These are phyloP conservation scores for Penicillium samsonianum DNA, from an alignment of 495 filamentous ascomycete genomes.

Conservation along the genomic window DNA sequence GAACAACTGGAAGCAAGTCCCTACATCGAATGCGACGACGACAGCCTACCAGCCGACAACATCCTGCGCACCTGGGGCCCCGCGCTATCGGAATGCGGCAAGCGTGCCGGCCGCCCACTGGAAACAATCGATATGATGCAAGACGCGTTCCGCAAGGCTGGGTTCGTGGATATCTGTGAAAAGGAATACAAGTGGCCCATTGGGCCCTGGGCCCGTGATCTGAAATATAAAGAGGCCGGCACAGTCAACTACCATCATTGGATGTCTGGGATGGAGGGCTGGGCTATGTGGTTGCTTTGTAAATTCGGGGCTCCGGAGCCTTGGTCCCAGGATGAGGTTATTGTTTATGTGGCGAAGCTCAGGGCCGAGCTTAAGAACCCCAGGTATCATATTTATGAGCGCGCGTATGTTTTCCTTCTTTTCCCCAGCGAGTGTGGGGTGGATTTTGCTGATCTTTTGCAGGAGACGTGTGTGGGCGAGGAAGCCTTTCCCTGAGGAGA, in stretches of 20 bases:
- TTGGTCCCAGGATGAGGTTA: constrained; percentile 29
- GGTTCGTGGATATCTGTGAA: constrained; percentile 32
- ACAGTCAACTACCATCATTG: constrained; percentile 24
- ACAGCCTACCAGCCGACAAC: constrained; percentile 33
- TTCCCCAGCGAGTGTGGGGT: background rate
- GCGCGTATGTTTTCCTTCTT: constrained; percentile 10
- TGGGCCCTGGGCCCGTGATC: constrained; percentile 28
- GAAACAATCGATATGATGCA: constrained; percentile 23
- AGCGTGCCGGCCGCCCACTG: constrained; percentile 21
- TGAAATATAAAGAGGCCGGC: constrained; percentile 25
- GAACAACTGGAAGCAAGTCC: constrained; percentile 53
- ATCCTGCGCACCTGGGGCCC: constrained; percentile 26
- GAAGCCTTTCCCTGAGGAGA: constrained; percentile 56
- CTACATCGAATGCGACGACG: constrained; percentile 46
- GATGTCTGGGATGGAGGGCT: constrained; percentile 29
- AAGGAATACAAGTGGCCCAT: constrained; percentile 27
- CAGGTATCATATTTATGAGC: constrained; percentile 22
- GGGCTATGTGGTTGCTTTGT: constrained; percentile 31
- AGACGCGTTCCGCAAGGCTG: constrained; percentile 27
- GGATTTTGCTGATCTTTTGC: background rate
- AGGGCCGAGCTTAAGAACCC: constrained; percentile 28
- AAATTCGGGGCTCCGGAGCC: constrained; percentile 25
- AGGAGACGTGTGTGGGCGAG: constrained; percentile 19
- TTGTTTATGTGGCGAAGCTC: constrained; percentile 25
- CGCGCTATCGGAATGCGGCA: constrained; percentile 18